Base-by-base conservation (phyloP, 73 alveolate species). In the Paraurostyla sp. region DNA sequence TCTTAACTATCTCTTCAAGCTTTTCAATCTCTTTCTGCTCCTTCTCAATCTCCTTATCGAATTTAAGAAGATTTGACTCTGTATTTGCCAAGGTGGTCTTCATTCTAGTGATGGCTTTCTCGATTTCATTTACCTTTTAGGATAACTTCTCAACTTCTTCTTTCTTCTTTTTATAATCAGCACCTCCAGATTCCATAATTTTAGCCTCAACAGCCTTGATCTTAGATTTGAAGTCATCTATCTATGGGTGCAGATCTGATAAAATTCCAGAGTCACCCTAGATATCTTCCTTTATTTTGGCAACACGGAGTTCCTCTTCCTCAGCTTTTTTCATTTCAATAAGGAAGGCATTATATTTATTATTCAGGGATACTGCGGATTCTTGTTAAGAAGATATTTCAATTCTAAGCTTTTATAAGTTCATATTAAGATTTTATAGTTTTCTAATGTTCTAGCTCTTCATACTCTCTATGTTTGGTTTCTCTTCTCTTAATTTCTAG, bases 51-150 rank as follows among this genome's bases (percentile, higher is more conserved):
- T 89, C 88, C 76, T 57, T 68, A 29, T 68, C 90, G 33, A 50
- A 42, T 60, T 35, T 69, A 0, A 45, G 75, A 36, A 89, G 69
- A 41, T 80, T 81, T 45, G 42, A 60, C 57, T 57, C 89, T 27
- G 91, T 91, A 68, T 48, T 92, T 27, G 45, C 71, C 75, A 78
- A 58, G 20, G 56, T 76, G 29, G 92, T 69, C 73, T 80, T 86
- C 88, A 41, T 85, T 85, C 83, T 88, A 62, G 75, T 88, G 45
- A 92, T 87, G 75, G 51, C 78, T 76, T 86, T 95, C 91, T 93
- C 97, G 27, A 51, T 73, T 56, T 85, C 96, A 80, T 54, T 91
- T 35, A 62, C 82, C 71, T 56, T 91, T 68, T 89, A 71, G 51
- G 75, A 80, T 32, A 93, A 41, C 82, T 59, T 85, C 75, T 82